Base-by-base conservation (phyloP, 108 stramenopile genomes). In the Nannochloropsis gaditana region DNA sequence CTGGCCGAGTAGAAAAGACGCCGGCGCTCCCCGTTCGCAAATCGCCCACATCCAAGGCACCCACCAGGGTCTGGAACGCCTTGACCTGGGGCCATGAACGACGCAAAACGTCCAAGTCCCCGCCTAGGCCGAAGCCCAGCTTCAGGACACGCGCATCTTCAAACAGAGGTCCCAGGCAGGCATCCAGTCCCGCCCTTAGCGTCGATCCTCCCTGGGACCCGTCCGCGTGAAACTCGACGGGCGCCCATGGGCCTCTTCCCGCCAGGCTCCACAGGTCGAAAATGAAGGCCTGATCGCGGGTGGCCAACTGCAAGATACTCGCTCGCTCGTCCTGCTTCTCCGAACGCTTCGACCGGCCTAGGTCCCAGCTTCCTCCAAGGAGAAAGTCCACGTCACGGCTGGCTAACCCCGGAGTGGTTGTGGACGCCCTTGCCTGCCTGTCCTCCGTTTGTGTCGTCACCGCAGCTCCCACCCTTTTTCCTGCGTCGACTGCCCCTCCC, bases 91-190 rank as follows among this genome's bases (percentile, higher is more conserved):
- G 80, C 80, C 80, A 81, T 0, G 80, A 81, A 11, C 21, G 31
- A 42, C 80, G 80, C 19, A 81, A 41, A n/a, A 81, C 80, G 11
- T 59, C 50, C 80, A 81, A 11, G 80, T 81, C 80, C 11, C 80
- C 80, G 3, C 5, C 5, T 21, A 81, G 41, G 5, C 80, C 80
- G 31, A 81, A 81, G 11, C 80, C 80, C 19, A 81, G 41, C 31
- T 81, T 81, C 5, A 31, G 31, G 31, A 81, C 21, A 5, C 80
- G 8, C 80, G 41, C 21, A 41, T 81, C 2, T 11, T 21, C 41
- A 41, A 81, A 81, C 31, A 81, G 11, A 11, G 80, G 11, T 11
- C 11, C 31, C 21, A 81, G 80, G 21, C 21, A 42, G 41, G 41
- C 80, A 9, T 81, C 80, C 31, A 81, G 80, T 42, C 11, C 80